phyloP scores from a whole-genome alignment of 1,139 yeast species.

The Arxiozyma slooffiae region DNA sequence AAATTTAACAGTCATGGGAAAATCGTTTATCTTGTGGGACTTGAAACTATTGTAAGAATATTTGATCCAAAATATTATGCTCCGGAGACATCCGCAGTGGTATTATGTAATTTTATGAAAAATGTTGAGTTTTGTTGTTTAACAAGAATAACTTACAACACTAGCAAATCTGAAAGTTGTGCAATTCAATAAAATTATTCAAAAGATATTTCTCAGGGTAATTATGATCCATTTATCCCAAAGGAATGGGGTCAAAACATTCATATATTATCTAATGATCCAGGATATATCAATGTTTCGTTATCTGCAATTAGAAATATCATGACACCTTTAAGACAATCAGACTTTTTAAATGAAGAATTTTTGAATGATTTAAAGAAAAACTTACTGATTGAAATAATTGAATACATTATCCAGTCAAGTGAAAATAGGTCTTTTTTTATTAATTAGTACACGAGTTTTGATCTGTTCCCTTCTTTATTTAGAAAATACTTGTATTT shows the following conservation, averaged over 20 bases:
- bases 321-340: neutral
- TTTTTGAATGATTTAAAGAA: neutral
- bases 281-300: slow-evolving; percentile 39
- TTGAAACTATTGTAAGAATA: slow-evolving; percentile 65
- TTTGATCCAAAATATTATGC: slow-evolving; percentile 63
- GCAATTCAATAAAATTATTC: slow-evolving; percentile 37
- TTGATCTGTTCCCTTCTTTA: neutral
- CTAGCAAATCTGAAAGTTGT: slow-evolving; percentile 17
- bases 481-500: neutral
- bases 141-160: slow-evolving; percentile 41
- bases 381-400: slow-evolving; percentile 6
- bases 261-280: slow-evolving; percentile 34
- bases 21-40: slow-evolving; percentile 54
- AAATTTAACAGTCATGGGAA: slow-evolving; percentile 7
- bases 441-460: neutral
- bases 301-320: slow-evolving; percentile 49
- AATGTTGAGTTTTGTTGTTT: slow-evolving; percentile 48
- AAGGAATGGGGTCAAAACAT: slow-evolving; percentile 45
- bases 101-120: slow-evolving; percentile 46
- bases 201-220: slow-evolving; percentile 32
- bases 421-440: slow-evolving; percentile 5
- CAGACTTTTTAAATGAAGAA: neutral
- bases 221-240: slow-evolving; percentile 41
- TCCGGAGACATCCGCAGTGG: slow-evolving; percentile 38
- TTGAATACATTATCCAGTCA: slow-evolving; percentile 4